Evolutionary conservation across 2,329 filamentous ascomycete genomes (phyloP).

Genomic region (Phyllosticta capitalensis): DNA sequence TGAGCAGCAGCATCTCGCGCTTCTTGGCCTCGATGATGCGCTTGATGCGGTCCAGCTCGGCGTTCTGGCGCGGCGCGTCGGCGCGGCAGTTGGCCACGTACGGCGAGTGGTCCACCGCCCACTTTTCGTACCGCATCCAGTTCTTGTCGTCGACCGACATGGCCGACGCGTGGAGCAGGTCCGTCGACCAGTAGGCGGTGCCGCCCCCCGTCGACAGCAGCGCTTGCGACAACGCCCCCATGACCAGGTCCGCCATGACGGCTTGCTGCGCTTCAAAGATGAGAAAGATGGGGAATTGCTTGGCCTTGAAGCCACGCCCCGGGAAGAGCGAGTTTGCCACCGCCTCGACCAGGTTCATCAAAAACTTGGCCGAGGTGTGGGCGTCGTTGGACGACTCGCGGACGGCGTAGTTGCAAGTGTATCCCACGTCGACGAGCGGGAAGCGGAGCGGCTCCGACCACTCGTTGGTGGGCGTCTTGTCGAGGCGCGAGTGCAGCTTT

Average conservation of each 20-base stretch:
- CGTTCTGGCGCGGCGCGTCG: conserved; percentile 7
- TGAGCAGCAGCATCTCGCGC: conserved; percentile 11
- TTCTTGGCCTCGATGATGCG: conserved; percentile 11
- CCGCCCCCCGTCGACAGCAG: conserved; percentile 8
- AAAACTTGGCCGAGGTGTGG: conserved; percentile 4
- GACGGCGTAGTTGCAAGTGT: conserved; percentile 9
- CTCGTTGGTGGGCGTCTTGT: conserved; percentile 2
- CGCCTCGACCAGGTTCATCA: conserved; percentile 11
- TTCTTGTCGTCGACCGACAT: conserved; percentile 11
- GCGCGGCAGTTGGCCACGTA: conserved; percentile 12
- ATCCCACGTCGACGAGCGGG: conserved; percentile 11
- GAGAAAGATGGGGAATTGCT: conserved; percentile 9
- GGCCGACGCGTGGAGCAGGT: conserved; percentile 7
- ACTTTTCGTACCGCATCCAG: conserved; percentile 11
- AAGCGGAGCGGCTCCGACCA: conserved; percentile 10
- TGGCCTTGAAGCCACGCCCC: neutral
- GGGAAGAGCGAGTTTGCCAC: conserved; percentile 6
- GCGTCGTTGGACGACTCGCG: conserved; percentile 1
- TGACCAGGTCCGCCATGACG: conserved; percentile 11
- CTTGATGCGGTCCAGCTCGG: conserved; percentile 11
- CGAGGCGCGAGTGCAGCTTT: conserved; percentile 10
- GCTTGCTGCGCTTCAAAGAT: conserved; percentile 11
- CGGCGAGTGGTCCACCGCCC: conserved; percentile 10
- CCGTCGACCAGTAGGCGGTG: conserved; percentile 9
- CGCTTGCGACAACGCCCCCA: conserved; percentile 6